A percentile compares a stretch with the other conserved stretches of the same genome.
These are phyloP conservation scores for Aspergillus tamarii DNA, from an alignment of 2,329 filamentous ascomycete species.

Conservation along the genomic window DNA sequence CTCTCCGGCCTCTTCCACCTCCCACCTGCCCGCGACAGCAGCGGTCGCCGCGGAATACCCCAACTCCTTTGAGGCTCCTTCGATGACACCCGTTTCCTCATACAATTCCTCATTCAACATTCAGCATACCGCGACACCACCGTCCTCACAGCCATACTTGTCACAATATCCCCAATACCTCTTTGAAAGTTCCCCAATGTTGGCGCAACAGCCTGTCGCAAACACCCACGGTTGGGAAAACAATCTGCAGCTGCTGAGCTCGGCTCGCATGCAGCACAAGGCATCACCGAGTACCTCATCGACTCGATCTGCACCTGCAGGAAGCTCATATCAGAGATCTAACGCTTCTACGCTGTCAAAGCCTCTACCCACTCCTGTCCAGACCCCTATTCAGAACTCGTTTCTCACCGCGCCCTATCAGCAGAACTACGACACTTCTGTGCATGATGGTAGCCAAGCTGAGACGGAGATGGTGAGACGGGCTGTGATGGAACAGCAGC, in stretches of 20 bases:
- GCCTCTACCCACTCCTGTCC: conserved; percentile 58
- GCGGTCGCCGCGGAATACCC: conserved; percentile 30
- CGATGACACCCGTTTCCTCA: conserved; percentile 44
- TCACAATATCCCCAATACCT: conserved; percentile 33
- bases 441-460: conserved; percentile 46
- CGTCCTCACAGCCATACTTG: conserved; percentile 33
- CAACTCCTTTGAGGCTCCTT: conserved; percentile 40
- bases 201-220: conserved; percentile 42
- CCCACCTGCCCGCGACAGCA: conserved; percentile 33
- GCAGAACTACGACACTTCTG: conserved; percentile 48
- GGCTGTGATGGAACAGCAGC: conserved; percentile 55
- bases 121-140: conserved; percentile 37
- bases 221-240: conserved; percentile 40
- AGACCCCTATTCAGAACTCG: conserved; percentile 56
- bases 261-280: conserved; percentile 39
- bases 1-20: conserved; percentile 39
- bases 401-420: conserved; percentile 52
- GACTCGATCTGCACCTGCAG: conserved; percentile 42
- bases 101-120: conserved; percentile 42
- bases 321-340: conserved; percentile 43
- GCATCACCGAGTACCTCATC: conserved; percentile 49
- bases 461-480: conserved; percentile 64
- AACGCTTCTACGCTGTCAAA: conserved; percentile 51
- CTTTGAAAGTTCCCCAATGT: conserved; percentile 40
- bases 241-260: conserved; percentile 41